These are phyloP conservation scores for Leccinum olivaceopallidum DNA, from an alignment of 768 basidiomycete genomes.

Conservation along the genomic window DNA sequence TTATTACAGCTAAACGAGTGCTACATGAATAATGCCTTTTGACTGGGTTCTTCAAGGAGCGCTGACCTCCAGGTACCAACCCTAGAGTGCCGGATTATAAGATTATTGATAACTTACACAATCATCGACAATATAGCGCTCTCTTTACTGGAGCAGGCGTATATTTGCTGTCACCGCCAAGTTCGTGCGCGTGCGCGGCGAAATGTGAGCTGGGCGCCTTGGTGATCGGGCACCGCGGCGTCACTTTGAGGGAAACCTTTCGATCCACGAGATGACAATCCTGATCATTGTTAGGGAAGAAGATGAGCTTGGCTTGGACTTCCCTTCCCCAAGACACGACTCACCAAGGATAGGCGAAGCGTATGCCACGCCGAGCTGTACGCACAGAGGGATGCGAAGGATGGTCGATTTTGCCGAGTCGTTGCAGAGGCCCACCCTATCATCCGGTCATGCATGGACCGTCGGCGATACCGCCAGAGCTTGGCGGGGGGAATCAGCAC, in stretches of 20 bases:
- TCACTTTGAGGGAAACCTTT: constrained; percentile 30
- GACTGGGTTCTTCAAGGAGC: neutral
- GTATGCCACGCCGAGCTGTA: constrained; percentile 33
- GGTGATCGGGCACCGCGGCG: constrained; percentile 26
- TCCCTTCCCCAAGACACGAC: constrained; percentile 1
- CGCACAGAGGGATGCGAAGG: constrained; percentile 23
- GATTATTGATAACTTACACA: neutral
- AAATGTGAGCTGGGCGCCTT: constrained; percentile 34
- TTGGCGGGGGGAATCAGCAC: constrained; percentile 10
- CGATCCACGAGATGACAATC: constrained; percentile 26
- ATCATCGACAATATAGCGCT: neutral
- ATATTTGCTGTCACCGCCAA: constrained; percentile 16
- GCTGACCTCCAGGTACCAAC: constrained; percentile 15
- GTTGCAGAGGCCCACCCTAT: constrained; percentile 23
- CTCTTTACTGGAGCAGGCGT: constrained; percentile 14
- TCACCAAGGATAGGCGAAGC: constrained; percentile 29
- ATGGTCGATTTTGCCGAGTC: constrained; percentile 29
- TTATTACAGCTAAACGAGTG: constrained; percentile 9
- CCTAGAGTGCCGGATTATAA: neutral
- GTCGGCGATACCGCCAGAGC: constrained; percentile 26
- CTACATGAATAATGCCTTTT: constrained; percentile 1
- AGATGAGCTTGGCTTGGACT: neutral
- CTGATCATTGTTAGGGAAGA: constrained; percentile 18
- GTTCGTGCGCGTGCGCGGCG: constrained; percentile 21
- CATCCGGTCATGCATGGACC: constrained; percentile 27